phyloP scores from a whole-genome alignment of 169 alveolate species.

The Cyclospora cayetanensis region DNA sequence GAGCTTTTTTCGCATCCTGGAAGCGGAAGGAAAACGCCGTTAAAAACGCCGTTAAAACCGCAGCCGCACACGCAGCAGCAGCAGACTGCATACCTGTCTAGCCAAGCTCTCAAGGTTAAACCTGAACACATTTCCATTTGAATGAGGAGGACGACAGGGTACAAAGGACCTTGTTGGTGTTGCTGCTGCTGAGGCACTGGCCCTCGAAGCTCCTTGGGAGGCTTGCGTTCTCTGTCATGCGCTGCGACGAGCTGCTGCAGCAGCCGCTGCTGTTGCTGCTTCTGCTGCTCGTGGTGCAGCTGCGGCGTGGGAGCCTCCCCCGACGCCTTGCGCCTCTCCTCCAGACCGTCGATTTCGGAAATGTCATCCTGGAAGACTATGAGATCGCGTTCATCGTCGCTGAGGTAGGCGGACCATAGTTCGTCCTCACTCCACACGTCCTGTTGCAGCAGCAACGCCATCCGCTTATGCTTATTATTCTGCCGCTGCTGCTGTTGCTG shows the following conservation, averaged over 20 bases:
- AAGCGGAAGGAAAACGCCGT: not conserved
- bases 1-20: no score
- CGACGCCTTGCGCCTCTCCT: not conserved
- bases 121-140: conserved; percentile 91
- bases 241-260: not conserved
- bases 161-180: conserved; percentile 63
- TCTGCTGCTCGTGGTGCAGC: not conserved
- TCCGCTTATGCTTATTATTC: not conserved
- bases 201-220: not conserved
- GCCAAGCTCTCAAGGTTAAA: conserved; percentile 89
- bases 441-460: not conserved
- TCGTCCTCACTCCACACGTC: not conserved
- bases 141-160: conserved; percentile 78
- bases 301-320: not conserved
- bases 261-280: conserved; percentile 18
- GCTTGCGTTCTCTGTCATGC: not conserved
- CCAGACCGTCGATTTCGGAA: not conserved
- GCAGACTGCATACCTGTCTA: conserved; percentile 78
- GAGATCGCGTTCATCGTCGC: conserved; percentile 15
- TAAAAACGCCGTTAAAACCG: not conserved
- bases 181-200: conserved; percentile 68
- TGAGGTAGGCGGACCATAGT: conserved; percentile 27
- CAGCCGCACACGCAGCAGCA: not conserved
- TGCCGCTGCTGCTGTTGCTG: not conserved
- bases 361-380: conserved; percentile 25